Conservation (phyloP, 78 protist genomes). For the Chrysochromulina tobinii region DNA sequence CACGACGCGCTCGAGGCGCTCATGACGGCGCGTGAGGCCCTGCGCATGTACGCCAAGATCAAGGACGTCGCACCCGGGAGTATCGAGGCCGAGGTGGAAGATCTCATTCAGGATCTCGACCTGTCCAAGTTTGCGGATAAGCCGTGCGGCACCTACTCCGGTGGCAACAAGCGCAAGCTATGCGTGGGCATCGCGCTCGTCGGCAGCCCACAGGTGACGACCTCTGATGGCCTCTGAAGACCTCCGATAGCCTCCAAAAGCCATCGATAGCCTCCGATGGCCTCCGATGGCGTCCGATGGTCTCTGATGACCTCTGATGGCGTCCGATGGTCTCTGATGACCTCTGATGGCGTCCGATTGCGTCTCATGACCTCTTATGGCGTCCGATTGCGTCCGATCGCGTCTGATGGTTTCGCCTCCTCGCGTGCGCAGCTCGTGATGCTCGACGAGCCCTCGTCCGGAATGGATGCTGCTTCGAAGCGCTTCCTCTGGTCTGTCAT, state of each 20-base stretch:
- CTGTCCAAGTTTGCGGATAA: slow-evolving; percentile 23
- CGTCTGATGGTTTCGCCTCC: slow-evolving; percentile 22
- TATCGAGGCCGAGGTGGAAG: background rate
- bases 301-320: too few relatives aligned
- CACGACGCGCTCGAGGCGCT: slow-evolving; percentile 75
- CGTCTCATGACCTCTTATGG: too few relatives aligned
- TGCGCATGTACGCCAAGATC: slow-evolving; percentile 75
- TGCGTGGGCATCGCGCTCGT: slow-evolving; percentile 71
- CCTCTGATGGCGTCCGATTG: too few relatives aligned
- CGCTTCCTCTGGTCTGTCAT: slow-evolving; percentile 31
- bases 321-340: too few relatives aligned
- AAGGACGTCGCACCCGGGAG: slow-evolving; percentile 39
- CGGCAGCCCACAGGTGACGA: slow-evolving; percentile 56
- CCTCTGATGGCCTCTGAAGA: too few relatives aligned
- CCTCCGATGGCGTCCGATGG: too few relatives aligned
- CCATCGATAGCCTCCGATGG: too few relatives aligned
- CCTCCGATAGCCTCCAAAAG: too few relatives aligned
- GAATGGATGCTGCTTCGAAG: slow-evolving; percentile 72
- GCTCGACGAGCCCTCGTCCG: slow-evolving; percentile 80
- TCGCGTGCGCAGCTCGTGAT: slow-evolving; percentile 15
- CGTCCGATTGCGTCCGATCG: too few relatives aligned
- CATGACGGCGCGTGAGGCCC: slow-evolving; percentile 73
- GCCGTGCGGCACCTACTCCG: slow-evolving; percentile 48
- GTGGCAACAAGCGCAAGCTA: slow-evolving; percentile 86
- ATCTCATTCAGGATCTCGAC: background rate